Conservation (phyloP, 805 yeast species). For the Pichia manshurica region DNA sequence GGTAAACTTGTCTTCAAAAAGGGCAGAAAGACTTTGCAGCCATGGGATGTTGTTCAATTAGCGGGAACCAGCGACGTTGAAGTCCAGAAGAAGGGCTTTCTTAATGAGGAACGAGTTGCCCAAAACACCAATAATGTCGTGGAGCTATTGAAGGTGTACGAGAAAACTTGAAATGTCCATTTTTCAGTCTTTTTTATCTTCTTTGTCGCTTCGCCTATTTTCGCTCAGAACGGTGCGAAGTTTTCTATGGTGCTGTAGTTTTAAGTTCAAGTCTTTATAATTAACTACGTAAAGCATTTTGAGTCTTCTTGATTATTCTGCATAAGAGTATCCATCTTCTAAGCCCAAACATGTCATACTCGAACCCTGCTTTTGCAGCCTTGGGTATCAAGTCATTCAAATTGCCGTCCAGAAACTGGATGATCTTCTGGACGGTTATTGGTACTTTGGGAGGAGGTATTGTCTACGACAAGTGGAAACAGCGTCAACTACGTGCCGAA, state of each 20-base stretch:
- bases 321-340: too few relatives aligned
- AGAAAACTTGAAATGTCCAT: neutral
- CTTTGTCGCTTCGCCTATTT: too few relatives aligned
- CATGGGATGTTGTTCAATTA: conserved; percentile 26
- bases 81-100: neutral
- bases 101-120: neutral
- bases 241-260: too few relatives aligned
- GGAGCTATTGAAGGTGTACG: conserved; percentile 1
- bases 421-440: conserved; percentile 74
- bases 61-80: neutral
- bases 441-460: conserved; percentile 68
- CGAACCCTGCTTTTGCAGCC: conserved; percentile 75
- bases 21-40: conserved; percentile 69
- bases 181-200: too few relatives aligned
- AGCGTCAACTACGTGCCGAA: conserved; percentile 52
- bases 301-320: too few relatives aligned
- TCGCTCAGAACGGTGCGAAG: too few relatives aligned
- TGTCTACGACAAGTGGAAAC: conserved; percentile 72
- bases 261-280: too few relatives aligned
- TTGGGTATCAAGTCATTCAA: conserved; percentile 78
- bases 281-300: too few relatives aligned
- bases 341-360: conserved; percentile 26
- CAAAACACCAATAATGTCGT: neutral
- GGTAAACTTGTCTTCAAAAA: conserved; percentile 80
- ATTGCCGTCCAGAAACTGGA: conserved; percentile 90